A percentile compares a stretch with the other conserved stretches of the same genome.
Conservation (phyloP, 2,329 filamentous ascomycete species). For the Chrysoporthe puriensis region DNA sequence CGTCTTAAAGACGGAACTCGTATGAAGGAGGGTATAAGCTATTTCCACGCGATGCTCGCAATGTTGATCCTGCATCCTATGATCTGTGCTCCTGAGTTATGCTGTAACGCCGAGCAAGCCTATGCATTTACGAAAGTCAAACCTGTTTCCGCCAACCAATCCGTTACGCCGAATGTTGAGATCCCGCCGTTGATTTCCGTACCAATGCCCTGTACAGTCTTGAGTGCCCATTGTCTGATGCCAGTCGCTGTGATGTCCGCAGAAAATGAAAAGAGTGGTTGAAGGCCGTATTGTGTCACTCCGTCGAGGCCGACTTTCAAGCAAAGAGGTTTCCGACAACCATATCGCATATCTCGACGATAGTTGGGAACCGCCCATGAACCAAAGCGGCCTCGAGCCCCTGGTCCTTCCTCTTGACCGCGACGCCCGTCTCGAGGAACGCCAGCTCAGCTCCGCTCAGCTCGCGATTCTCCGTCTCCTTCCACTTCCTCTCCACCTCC, state of each 20-base stretch:
- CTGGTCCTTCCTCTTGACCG: constrained; percentile 32
- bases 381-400: constrained; percentile 41
- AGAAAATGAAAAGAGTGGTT: background rate
- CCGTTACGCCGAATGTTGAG: background rate
- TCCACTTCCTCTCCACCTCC: constrained; percentile 74
- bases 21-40: background rate
- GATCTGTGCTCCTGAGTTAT: background rate
- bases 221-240: background rate
- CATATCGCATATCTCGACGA: constrained; percentile 50
- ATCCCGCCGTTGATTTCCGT: background rate
- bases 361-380: constrained; percentile 41
- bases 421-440: constrained; percentile 60
- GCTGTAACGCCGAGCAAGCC: background rate
- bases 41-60: background rate
- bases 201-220: background rate
- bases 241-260: background rate
- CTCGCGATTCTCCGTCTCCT: constrained; percentile 63
- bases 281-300: background rate
- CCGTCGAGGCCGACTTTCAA: constrained; percentile 30
- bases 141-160: background rate
- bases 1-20: background rate
- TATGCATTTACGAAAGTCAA: background rate
- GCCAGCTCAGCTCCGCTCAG: constrained; percentile 58
- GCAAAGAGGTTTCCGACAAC: constrained; percentile 50
- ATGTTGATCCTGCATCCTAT: background rate